These are phyloP conservation scores for Pseudopithomyces chartarum DNA, from an alignment of 2,329 filamentous ascomycete genomes.

Conservation along the genomic window DNA sequence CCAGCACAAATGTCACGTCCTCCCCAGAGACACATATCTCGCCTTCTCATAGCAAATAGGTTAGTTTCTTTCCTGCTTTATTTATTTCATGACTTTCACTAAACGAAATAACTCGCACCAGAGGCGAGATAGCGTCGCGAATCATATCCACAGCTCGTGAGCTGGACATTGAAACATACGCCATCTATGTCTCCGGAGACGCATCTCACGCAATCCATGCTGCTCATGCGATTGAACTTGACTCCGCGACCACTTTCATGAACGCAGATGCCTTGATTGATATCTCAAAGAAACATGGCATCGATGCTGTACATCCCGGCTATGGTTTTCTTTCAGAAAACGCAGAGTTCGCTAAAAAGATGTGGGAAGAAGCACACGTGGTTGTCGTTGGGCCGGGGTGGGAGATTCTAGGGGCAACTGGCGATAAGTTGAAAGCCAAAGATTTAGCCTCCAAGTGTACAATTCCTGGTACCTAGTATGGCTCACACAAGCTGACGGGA, in stretches of 20 bases:
- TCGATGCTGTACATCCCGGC: constrained; percentile 63
- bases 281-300: constrained; percentile 55
- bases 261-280: constrained; percentile 55
- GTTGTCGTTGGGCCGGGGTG: constrained; percentile 61
- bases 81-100: too few species aligned
- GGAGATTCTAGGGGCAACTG: constrained; percentile 62
- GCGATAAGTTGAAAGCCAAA: constrained; percentile 62
- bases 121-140: constrained; percentile 68
- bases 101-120: constrained; percentile 24
- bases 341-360: constrained; percentile 54
- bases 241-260: constrained; percentile 59
- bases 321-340: constrained; percentile 68
- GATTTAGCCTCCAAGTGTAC: constrained; percentile 55
- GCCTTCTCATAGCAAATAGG: constrained; percentile 61
- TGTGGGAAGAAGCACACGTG: constrained; percentile 56
- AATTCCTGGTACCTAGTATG: not conserved
- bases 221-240: constrained; percentile 56
- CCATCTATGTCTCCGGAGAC: constrained; percentile 62
- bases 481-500: not conserved
- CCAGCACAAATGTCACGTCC: constrained; percentile 26
- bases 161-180: constrained; percentile 60
- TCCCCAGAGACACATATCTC: constrained; percentile 49
- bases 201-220: constrained; percentile 59
- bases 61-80: constrained; percentile 21
- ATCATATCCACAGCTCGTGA: constrained; percentile 66